phyloP scores from a whole-genome alignment of 169 alveolate genomes.

The Ichthyophthirius multifiliis region DNA sequence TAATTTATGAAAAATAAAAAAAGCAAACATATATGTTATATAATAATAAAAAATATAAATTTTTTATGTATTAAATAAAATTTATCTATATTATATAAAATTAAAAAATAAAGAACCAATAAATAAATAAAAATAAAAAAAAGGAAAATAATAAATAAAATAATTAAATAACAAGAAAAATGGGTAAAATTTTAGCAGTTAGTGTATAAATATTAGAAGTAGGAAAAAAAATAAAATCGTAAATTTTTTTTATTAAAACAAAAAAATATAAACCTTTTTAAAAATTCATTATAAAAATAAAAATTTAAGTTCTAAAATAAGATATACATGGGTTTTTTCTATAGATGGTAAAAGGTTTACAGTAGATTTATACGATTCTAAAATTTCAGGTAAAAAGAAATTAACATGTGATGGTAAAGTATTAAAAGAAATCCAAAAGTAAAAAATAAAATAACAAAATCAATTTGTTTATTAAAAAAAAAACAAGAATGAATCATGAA shows the following conservation, averaged over 20 bases:
- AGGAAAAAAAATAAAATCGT: background rate
- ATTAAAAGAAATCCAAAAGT: slow-evolving; percentile 8
- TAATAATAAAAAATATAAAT: too few relatives aligned
- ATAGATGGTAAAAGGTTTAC: slow-evolving; percentile 30
- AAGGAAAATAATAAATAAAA: too few relatives aligned
- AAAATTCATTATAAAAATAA: background rate
- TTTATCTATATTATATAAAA: too few relatives aligned
- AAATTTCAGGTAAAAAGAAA: slow-evolving; percentile 30
- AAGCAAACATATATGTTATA: too few relatives aligned
- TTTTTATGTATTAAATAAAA: too few relatives aligned
- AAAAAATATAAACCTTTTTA: background rate
- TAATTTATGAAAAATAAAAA: too few relatives aligned
- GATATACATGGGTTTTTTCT: slow-evolving; percentile 27
- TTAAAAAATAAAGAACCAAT: too few relatives aligned
- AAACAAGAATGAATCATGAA: background rate
- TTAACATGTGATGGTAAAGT: slow-evolving; percentile 2
- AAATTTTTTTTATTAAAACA: background rate
- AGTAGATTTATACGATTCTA: slow-evolving; percentile 26
- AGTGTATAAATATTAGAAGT: background rate
- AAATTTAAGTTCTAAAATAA: slow-evolving; percentile 20
- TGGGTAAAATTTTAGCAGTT: background rate
- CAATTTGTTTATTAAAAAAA: background rate
- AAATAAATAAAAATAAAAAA: too few relatives aligned
- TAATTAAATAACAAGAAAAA: too few relatives aligned
- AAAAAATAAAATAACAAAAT: background rate